Evolutionary conservation across 2,329 filamentous ascomycete genomes (phyloP).

Genomic region (Cladosporium sp.): DNA sequence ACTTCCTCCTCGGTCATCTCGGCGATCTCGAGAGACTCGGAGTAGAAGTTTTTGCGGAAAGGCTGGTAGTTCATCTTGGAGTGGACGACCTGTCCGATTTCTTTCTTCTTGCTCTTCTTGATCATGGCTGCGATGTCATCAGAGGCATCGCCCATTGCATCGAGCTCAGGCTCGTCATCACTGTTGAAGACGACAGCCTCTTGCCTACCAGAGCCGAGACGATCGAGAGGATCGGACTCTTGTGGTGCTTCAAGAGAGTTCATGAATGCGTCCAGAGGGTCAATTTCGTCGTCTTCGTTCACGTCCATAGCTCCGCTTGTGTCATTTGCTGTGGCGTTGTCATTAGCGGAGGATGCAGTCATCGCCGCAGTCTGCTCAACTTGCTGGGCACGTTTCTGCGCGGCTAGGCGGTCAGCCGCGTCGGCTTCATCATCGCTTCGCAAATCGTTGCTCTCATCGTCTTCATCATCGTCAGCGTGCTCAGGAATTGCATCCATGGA

Average conservation of each 20-base stretch:
- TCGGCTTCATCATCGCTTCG: slow-evolving; percentile 85
- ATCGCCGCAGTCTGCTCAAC: slow-evolving; percentile 40
- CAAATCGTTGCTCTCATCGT: slow-evolving; percentile 65
- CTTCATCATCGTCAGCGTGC: slow-evolving; percentile 56
- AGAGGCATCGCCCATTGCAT: slow-evolving; percentile 62
- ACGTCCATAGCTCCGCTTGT: slow-evolving; percentile 33
- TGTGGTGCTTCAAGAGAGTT: slow-evolving; percentile 60
- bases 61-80: slow-evolving; percentile 79
- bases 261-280: slow-evolving; percentile 98
- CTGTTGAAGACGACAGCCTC: slow-evolving; percentile 85
- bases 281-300: slow-evolving; percentile 69
- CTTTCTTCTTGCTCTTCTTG: slow-evolving; percentile 85
- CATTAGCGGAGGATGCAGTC: slow-evolving; percentile 3
- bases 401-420: slow-evolving; percentile 78
- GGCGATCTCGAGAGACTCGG: slow-evolving; percentile 79
- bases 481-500: slow-evolving; percentile 40
- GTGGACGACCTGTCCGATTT: slow-evolving; percentile 86
- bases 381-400: slow-evolving; percentile 68
- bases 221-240: slow-evolving; percentile 32
- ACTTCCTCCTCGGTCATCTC: slow-evolving; percentile 84
- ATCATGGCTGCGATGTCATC: slow-evolving; percentile 64
- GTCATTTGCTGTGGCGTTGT: slow-evolving; percentile 11
- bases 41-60: slow-evolving; percentile 93
- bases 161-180: slow-evolving; percentile 68
- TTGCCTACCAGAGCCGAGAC: slow-evolving; percentile 50